A percentile compares a stretch with the other conserved stretches of the same genome.
Conservation (phyloP, 2,329 filamentous ascomycete genomes). For the Neonectria sp. region DNA sequence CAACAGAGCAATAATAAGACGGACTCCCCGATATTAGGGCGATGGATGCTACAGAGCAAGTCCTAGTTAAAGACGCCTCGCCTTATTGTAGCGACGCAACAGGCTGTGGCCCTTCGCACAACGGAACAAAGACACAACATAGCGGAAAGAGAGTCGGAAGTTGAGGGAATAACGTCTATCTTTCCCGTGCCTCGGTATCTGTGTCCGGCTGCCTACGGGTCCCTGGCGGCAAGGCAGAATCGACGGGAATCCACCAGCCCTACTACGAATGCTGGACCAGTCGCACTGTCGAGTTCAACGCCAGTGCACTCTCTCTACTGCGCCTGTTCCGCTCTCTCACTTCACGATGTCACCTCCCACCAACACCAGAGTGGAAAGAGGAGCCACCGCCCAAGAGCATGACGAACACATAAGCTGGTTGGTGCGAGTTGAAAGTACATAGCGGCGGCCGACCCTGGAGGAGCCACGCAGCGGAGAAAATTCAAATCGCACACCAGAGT, state of each 20-base stretch:
- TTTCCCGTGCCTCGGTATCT: conserved; percentile 5
- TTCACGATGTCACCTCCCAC: not conserved
- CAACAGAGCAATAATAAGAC: conserved; percentile 7
- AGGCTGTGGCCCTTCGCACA: not conserved
- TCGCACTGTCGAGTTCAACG: not conserved
- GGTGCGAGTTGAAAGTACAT: not conserved
- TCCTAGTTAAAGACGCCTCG: not conserved
- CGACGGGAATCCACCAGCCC: conserved; percentile 22
- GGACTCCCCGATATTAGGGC: no score
- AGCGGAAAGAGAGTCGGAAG: not conserved
- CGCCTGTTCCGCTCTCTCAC: not conserved
- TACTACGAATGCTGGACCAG: not conserved
- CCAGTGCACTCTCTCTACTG: not conserved
- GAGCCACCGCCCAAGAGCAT: not conserved
- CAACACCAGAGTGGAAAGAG: not conserved
- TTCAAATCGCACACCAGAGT: not conserved
- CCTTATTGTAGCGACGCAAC: not conserved
- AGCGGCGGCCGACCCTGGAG: conserved; percentile 1
- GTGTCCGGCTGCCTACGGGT: conserved; percentile 9
- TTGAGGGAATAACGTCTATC: conserved; percentile 5
- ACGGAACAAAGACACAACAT: not conserved
- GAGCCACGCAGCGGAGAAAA: conserved; percentile 3
- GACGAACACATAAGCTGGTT: not conserved
- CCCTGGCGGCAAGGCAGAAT: conserved; percentile 31
- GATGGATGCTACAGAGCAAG: no score